Evolutionary conservation across 2,329 filamentous ascomycete genomes (phyloP), one percentile per base, ranked within the genome.

Genomic region (Sporothrix humicola): DNA sequence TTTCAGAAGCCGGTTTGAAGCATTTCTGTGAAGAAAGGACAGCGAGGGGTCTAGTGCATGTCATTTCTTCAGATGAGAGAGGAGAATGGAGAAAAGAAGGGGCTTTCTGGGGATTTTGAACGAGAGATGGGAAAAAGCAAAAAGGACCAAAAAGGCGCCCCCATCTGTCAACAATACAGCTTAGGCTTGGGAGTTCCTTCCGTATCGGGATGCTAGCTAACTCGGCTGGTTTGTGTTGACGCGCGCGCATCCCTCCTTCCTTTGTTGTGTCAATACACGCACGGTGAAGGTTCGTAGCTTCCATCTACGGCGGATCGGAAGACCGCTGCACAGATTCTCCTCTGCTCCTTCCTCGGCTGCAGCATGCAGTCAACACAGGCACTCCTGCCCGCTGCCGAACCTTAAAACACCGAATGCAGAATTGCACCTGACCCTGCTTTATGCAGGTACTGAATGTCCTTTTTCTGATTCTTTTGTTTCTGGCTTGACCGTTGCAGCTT

Each of bases 391-490:
- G 56, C 56, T 63, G 56, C 69, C 69, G 69, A 71, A 71, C 69
- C 69, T 63, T 71, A 63, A 71, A 63, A 71, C 42, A 23, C 50
- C 31, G 50, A 54, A 70, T 44, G 68, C 69, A 63, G 31, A 42
- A 63, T 20, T 15, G 44, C 42, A 61, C 12, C 23, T 50, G 56
- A 56, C 58, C 48, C 59, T 66, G 59, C 61, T 72, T 66, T 58
- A 72, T 72, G 71, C 71, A 72, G 71, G 59, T 72, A 72, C 71
- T 66, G 66, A 68, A 37, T 23, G 59, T 0, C 52, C n/a, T 26
- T 56, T 26, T n/a, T 52, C 31, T 37, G 31, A 37, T 37, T 37
- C 31, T 63, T 65, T 65, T 48, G 61, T 26, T 66, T 72, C 42
- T 54, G 26, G 26, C 10, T 48, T 37, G 48, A 37, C 46, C 23